Conservation (phyloP, 257 asterid genomes). For the Solanum medicagineum region DNA sequence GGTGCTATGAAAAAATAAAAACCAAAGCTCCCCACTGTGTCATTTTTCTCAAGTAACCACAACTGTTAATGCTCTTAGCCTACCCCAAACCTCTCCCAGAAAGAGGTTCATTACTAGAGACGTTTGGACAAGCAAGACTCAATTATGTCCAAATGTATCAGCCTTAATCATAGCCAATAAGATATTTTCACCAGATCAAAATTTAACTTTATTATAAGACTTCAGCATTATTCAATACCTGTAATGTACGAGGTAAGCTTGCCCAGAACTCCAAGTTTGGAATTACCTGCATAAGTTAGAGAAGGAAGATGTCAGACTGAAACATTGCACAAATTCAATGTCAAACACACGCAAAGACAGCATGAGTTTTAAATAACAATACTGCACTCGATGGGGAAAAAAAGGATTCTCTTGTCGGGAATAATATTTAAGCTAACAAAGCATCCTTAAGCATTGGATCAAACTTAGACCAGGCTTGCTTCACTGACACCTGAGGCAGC, state of each 20-base stretch:
- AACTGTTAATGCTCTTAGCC: neutral
- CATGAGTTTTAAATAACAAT: neutral
- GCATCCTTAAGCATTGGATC: neutral
- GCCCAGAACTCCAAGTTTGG: conserved; percentile 95
- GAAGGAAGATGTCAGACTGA: neutral
- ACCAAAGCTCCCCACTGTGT: neutral
- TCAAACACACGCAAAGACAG: neutral
- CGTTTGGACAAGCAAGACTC: neutral
- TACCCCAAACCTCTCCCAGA: neutral
- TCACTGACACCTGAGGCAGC: neutral
- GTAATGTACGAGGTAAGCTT: conserved; percentile 66
- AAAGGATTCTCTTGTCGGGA: neutral
- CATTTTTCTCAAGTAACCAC: neutral
- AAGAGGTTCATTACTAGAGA: neutral
- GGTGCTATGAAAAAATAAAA: neutral
- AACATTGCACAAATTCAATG: neutral
- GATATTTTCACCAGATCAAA: neutral
- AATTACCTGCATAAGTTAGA: conserved; percentile 37
- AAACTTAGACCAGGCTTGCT: neutral
- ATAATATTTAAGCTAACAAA: neutral
- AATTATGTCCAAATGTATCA: neutral
- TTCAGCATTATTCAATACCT: conserved; percentile 30
- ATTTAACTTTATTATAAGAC: neutral
- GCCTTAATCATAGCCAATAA: neutral
- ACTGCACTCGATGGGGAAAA: neutral